Percentiles rank a stretch among this genome's conserved stretches.
Conservation (phyloP, 176 grass and related monocot genomes). For the Aegilops sharonensis region DNA sequence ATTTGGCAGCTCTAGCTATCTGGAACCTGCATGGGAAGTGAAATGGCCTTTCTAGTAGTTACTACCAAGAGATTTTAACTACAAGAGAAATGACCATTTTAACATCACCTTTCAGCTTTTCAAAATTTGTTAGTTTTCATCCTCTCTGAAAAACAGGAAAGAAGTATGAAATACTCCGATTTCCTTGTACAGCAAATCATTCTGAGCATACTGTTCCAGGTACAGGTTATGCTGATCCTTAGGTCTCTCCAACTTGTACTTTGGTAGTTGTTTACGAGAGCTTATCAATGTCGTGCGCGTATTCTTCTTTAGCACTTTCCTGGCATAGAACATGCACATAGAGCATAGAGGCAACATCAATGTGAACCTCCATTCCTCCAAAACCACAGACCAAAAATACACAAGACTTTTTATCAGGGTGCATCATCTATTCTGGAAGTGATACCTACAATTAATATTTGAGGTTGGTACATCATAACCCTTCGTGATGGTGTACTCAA, state of each 20-base stretch:
- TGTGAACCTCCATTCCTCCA: background rate
- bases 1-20: background rate
- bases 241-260: background rate
- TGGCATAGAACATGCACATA: background rate
- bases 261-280: background rate
- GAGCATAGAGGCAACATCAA: background rate
- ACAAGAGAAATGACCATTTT: no score
- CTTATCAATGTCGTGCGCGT: no score
- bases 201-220: background rate
- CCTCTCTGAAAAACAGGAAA: background rate
- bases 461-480: background rate
- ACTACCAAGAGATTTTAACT: no score
- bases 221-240: background rate
- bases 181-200: background rate
- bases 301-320: background rate
- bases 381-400: background rate
- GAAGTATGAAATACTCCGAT: background rate
- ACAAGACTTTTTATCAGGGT: background rate
- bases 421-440: background rate
- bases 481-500: background rate
- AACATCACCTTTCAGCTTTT: background rate
- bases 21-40: background rate
- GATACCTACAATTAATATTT: background rate
- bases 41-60: background rate
- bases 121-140: background rate